These are phyloP conservation scores for Chaetomium fimeti DNA, from an alignment of 495 filamentous ascomycete genomes.

Conservation along the genomic window DNA sequence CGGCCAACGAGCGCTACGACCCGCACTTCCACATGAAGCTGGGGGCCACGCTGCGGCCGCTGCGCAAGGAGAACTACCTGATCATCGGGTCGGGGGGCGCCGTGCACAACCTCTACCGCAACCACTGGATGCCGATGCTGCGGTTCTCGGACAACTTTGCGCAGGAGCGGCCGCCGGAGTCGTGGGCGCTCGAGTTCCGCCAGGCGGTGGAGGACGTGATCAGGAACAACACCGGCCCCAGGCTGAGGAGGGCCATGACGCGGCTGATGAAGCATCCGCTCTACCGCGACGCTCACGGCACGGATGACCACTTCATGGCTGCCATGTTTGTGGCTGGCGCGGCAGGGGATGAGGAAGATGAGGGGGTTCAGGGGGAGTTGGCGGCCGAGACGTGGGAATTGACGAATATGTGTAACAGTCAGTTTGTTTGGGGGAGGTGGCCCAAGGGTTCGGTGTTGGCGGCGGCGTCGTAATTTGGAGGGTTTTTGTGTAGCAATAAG, in stretches of 20 bases:
- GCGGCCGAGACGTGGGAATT: constrained; percentile 63
- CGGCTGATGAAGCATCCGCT: no score
- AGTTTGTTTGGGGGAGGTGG: constrained; percentile 51
- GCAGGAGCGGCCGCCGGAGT: constrained; percentile 49
- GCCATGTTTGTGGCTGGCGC: constrained; percentile 53
- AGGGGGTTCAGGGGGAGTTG: constrained; percentile 41
- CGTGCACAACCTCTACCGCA: constrained; percentile 64
- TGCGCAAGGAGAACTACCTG: constrained; percentile 34
- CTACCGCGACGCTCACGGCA: no score
- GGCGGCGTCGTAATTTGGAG: neutral
- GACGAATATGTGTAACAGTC: constrained; percentile 63
- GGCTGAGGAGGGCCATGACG: no score
- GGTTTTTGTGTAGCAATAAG: no score
- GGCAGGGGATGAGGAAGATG: constrained; percentile 44
- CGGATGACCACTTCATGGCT: no score
- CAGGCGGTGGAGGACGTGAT: no score
- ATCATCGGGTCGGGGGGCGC: constrained; percentile 61
- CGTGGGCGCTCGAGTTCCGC: no score
- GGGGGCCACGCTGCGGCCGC: constrained; percentile 50
- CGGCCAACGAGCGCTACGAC: constrained; percentile 58
- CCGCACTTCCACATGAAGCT: constrained; percentile 60
- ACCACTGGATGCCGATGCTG: constrained; percentile 61
- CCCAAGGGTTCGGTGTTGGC: neutral
- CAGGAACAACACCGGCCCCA: no score
- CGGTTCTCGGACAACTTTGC: constrained; percentile 60